phyloP scores from a whole-genome alignment of 495 filamentous ascomycete species.

The Aspergillus diversus region DNA sequence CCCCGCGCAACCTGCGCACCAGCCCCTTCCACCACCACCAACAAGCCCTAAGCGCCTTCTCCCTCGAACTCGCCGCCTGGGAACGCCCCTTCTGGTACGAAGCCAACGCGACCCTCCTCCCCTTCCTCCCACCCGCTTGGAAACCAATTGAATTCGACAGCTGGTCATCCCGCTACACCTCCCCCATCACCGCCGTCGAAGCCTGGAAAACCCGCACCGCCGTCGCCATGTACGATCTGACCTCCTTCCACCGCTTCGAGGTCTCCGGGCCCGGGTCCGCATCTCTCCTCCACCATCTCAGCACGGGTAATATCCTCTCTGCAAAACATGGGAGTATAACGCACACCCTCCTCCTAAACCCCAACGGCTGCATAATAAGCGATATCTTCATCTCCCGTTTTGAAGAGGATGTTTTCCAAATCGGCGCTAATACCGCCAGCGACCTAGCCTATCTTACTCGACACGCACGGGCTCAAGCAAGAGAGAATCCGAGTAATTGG shows the following conservation, averaged over 20 bases:
- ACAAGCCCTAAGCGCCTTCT: constrained; percentile 50
- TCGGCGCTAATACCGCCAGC: constrained; percentile 48
- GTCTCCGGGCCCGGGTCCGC: constrained; percentile 50
- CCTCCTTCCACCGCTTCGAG: constrained; percentile 52
- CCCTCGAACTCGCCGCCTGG: constrained; percentile 53
- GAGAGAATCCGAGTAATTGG: constrained; percentile 27
- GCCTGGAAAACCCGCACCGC: constrained; percentile 57
- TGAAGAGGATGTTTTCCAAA: constrained; percentile 43
- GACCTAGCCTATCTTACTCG: constrained; percentile 49
- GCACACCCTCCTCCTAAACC: constrained; percentile 49
- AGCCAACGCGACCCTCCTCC: constrained; percentile 44
- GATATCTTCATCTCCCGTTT: constrained; percentile 48
- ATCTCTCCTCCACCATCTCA: constrained; percentile 47
- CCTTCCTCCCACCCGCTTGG: constrained; percentile 47
- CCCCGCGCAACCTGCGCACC: constrained; percentile 49
- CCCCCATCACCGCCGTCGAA: constrained; percentile 52
- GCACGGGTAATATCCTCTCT: constrained; percentile 41
- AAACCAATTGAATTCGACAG: constrained; percentile 47
- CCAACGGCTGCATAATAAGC: constrained; percentile 43
- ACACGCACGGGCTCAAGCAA: constrained; percentile 41
- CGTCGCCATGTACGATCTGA: constrained; percentile 58
- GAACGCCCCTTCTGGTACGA: constrained; percentile 58
- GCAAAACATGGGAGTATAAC: constrained; percentile 41
- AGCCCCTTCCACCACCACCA: constrained; percentile 52
- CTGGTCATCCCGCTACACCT: constrained; percentile 50